Conservation (phyloP, 2,329 filamentous ascomycete species). For the Aspergillus ibericus region DNA sequence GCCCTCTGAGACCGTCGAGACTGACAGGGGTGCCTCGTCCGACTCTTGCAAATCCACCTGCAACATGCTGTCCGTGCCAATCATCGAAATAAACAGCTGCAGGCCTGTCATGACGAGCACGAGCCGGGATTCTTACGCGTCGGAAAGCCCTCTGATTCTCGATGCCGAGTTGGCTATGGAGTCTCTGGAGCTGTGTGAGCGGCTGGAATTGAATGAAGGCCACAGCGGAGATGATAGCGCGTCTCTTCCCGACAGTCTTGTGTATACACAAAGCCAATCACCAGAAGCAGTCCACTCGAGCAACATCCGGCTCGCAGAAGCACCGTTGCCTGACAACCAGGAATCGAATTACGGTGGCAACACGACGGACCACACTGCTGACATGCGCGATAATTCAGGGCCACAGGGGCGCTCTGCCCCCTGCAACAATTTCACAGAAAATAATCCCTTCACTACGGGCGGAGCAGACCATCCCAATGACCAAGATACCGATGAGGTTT, state of each 20-base stretch:
- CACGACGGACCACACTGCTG: background rate
- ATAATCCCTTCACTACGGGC: background rate
- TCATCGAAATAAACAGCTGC: background rate
- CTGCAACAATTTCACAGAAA: background rate
- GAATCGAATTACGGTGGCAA: background rate
- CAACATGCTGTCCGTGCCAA: background rate
- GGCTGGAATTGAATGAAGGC: background rate
- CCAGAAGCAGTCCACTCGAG: background rate
- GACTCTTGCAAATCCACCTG: background rate
- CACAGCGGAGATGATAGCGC: background rate
- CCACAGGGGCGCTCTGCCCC: background rate
- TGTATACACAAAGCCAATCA: background rate
- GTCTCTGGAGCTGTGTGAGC: background rate
- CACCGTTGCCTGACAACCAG: background rate
- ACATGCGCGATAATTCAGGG: background rate
- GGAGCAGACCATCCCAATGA: constrained; percentile 9
- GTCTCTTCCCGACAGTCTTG: background rate
- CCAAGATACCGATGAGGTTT: constrained; percentile 17
- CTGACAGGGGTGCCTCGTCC: background rate
- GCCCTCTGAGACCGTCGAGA: background rate
- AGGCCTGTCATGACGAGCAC: background rate
- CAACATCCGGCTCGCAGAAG: background rate
- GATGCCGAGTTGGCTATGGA: background rate
- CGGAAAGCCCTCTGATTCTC: background rate
- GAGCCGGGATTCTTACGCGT: background rate